Evolutionary conservation across 2,329 filamentous ascomycete species (phyloP).

Genomic region (Aspergillus cejpii): DNA sequence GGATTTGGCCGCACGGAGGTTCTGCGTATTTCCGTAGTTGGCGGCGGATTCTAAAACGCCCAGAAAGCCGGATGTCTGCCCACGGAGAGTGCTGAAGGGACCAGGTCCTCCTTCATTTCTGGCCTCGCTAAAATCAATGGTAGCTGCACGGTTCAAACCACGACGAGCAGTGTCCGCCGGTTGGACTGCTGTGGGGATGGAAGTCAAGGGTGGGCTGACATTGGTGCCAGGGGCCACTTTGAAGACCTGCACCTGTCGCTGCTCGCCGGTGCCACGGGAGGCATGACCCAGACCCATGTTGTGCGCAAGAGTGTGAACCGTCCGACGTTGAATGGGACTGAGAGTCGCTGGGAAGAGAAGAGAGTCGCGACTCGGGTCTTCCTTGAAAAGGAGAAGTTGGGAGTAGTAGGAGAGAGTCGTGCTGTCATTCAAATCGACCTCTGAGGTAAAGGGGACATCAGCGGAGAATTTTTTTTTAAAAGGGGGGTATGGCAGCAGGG

Average conservation of each 20-base stretch:
- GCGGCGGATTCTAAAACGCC: slow-evolving; percentile 74
- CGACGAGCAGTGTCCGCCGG: slow-evolving; percentile 72
- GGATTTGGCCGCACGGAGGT: slow-evolving; percentile 88
- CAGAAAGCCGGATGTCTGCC: slow-evolving; percentile 73
- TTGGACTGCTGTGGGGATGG: slow-evolving; percentile 57
- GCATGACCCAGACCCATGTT: slow-evolving; percentile 88
- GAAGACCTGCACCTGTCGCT: slow-evolving; percentile 84
- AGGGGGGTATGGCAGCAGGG: not conserved
- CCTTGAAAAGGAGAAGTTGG: slow-evolving; percentile 81
- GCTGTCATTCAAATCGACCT: slow-evolving; percentile 87
- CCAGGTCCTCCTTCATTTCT: slow-evolving; percentile 60
- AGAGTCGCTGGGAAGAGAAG: slow-evolving; percentile 77
- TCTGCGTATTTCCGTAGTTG: slow-evolving; percentile 62
- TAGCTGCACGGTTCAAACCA: slow-evolving; percentile 86
- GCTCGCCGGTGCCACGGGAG: slow-evolving; percentile 80
- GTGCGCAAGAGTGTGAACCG: slow-evolving; percentile 89
- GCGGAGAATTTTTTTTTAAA: no score
- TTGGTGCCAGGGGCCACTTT: slow-evolving; percentile 48
- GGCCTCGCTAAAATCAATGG: slow-evolving; percentile 86
- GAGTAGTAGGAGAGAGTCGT: slow-evolving; percentile 83
- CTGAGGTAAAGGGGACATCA: slow-evolving; percentile 37
- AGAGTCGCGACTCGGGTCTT: slow-evolving; percentile 68
- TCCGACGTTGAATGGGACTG: slow-evolving; percentile 75
- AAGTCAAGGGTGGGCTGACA: slow-evolving; percentile 56
- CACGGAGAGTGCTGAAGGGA: slow-evolving; percentile 65